A percentile compares a stretch with the other conserved stretches of the same genome.
phyloP scores from a whole-genome alignment of 257 asterid species.

The Solanum bukasovii region DNA sequence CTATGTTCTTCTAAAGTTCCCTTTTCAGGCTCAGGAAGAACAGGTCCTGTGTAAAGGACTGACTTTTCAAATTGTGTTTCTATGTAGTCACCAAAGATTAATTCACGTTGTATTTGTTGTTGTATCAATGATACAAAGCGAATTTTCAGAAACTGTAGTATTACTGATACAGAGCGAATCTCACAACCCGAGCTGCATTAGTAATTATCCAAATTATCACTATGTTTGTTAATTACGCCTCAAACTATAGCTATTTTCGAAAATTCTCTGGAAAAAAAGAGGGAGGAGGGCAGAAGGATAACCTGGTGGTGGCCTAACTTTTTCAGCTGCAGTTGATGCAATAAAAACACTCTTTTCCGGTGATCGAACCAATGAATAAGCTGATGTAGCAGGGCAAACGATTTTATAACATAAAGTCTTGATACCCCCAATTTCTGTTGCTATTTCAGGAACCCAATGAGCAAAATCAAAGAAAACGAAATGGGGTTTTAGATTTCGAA shows the following conservation, averaged over 20 bases:
- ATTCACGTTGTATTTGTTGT: neutral
- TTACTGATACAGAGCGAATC: neutral
- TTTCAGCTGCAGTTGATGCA: neutral
- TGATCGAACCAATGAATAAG: constrained; percentile 2
- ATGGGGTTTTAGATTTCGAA: constrained; percentile 20
- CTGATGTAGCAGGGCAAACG: constrained; percentile 5
- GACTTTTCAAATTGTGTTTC: neutral
- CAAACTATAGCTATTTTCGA: neutral
- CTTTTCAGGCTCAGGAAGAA: neutral
- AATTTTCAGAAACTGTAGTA: neutral
- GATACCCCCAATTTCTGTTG: constrained; percentile 10
- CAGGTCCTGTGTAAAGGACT: constrained; percentile 12
- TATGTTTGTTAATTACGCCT: neutral
- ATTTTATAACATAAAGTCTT: constrained; percentile 28
- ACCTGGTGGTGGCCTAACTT: constrained; percentile 5
- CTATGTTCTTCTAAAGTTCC: neutral
- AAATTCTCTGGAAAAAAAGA: neutral
- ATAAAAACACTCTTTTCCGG: neutral
- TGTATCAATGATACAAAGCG: neutral
- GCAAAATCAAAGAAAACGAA: constrained; percentile 36
- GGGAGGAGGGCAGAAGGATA: neutral
- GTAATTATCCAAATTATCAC: neutral
- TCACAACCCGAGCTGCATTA: neutral
- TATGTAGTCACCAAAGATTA: neutral
- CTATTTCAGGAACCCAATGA: constrained; percentile 42